Percentiles rank a stretch among this genome's conserved stretches.
Conservation (phyloP, 176 grass and related monocot species). For the Aegilops sharonensis region DNA sequence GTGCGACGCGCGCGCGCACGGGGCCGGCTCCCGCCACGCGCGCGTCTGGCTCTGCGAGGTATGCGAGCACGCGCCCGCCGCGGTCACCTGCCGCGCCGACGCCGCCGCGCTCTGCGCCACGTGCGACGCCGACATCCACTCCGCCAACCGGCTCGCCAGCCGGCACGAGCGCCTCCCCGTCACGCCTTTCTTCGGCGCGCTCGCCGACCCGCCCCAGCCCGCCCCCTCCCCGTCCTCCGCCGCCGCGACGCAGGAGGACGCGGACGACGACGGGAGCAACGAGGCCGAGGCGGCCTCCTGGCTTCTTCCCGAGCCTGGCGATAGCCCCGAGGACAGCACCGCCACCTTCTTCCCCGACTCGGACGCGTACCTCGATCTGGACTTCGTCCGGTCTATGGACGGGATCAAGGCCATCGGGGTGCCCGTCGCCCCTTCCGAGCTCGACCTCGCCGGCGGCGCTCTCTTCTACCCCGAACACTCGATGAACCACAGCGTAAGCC, state of each 20-base stretch:
- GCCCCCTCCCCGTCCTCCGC: slow-evolving; percentile 7
- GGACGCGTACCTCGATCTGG: slow-evolving; percentile 41
- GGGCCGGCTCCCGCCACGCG: slow-evolving; percentile 36
- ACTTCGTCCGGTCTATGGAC: slow-evolving; percentile 45
- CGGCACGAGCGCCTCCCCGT: slow-evolving; percentile 78
- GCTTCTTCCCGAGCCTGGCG: slow-evolving; percentile 61
- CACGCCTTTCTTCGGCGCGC: slow-evolving; percentile 42
- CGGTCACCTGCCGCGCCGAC: slow-evolving; percentile 74
- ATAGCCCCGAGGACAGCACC: slow-evolving; percentile 15
- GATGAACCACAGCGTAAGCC: slow-evolving; percentile 46
- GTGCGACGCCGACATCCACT: slow-evolving; percentile 91
- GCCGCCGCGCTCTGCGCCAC: slow-evolving; percentile 72
- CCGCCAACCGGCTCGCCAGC: slow-evolving; percentile 83
- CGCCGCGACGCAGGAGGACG: not conserved
- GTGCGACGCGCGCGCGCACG: slow-evolving; percentile 45
- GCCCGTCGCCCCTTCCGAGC: slow-evolving; percentile 23
- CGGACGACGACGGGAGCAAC: slow-evolving; percentile 43
- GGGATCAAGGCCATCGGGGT: slow-evolving; percentile 49
- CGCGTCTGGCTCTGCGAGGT: slow-evolving; percentile 70
- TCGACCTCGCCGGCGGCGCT: slow-evolving; percentile 12
- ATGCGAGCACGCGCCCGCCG: slow-evolving; percentile 62
- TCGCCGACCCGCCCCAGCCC: slow-evolving; percentile 27
- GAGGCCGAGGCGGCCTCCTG: slow-evolving; percentile 82
- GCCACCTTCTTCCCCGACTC: slow-evolving; percentile 35
- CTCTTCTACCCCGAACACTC: slow-evolving; percentile 43